Evolutionary conservation across 495 filamentous ascomycete genomes (phyloP).

Genomic region (Neurospora sp.): DNA sequence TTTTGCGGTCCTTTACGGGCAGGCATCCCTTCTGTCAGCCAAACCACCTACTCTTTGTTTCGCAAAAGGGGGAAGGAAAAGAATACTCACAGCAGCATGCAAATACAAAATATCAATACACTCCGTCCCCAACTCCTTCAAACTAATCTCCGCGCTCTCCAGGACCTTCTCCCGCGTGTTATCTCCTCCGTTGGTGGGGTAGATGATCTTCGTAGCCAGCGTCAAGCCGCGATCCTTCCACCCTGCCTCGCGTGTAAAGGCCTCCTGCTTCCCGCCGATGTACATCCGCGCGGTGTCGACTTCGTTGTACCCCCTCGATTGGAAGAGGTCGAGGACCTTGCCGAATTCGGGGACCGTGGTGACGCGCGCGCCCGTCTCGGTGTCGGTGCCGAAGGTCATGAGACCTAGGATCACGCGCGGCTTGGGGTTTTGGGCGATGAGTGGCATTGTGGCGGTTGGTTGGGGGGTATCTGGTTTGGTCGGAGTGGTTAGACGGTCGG

Average conservation of each 20-base stretch:
- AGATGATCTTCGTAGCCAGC: constrained; percentile 70
- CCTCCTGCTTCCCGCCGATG: constrained; percentile 65
- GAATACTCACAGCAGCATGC: constrained; percentile 50
- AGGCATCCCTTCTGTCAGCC: no score
- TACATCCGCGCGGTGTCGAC: constrained; percentile 75
- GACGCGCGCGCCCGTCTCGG: constrained; percentile 53
- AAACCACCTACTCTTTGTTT: no score
- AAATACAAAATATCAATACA: constrained; percentile 82
- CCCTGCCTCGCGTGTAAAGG: constrained; percentile 61
- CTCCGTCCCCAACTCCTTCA: constrained; percentile 66
- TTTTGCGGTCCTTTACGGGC: constrained; percentile 46
- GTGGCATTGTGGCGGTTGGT: constrained; percentile 26
- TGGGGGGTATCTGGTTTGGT: not conserved
- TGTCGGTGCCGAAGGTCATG: constrained; percentile 51
- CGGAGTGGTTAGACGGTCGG: not conserved
- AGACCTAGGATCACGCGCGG: constrained; percentile 50
- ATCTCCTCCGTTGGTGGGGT: constrained; percentile 47
- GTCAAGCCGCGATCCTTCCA: constrained; percentile 79
- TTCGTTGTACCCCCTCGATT: constrained; percentile 66
- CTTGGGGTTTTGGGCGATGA: constrained; percentile 32
- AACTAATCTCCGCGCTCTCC: constrained; percentile 50
- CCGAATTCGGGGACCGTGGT: constrained; percentile 57
- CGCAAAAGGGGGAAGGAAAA: no score
- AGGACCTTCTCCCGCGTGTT: constrained; percentile 51
- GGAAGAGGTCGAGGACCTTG: constrained; percentile 56